Evolutionary conservation across 352 stramenopile species (phyloP).

Genomic region (Globisporangium perplexum): DNA sequence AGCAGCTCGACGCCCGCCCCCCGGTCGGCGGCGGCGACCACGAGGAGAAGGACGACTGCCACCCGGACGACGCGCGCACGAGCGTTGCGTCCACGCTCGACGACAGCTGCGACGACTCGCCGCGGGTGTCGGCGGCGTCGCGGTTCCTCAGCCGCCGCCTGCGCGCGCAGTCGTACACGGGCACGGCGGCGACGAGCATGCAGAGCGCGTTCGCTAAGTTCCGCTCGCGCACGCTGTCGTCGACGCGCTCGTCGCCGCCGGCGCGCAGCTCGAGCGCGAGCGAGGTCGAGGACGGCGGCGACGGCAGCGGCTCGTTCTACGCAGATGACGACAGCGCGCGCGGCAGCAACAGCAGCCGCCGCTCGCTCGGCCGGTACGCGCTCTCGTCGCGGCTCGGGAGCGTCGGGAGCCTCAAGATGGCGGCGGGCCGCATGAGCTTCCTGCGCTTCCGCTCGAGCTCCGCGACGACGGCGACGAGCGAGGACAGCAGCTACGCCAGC

Average conservation of each 20-base stretch:
- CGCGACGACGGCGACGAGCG: constrained; percentile 37
- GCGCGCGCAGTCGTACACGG: constrained; percentile 10
- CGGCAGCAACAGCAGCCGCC: constrained; percentile 9
- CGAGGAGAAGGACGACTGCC: constrained; percentile 6
- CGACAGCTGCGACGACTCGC: constrained; percentile 10
- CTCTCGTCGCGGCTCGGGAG: constrained; percentile 21
- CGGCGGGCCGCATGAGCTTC: constrained; percentile 25
- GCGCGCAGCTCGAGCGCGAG: constrained; percentile 1
- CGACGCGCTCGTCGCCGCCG: constrained; percentile 2
- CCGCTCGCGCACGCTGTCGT: constrained; percentile 13
- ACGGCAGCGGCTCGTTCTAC: constrained; percentile 35
- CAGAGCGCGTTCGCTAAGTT: constrained; percentile 15
- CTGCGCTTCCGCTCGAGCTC: constrained; percentile 47
- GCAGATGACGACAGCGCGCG: background rate
- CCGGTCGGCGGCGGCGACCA: background rate
- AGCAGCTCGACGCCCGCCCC: constrained; percentile 3
- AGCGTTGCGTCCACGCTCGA: constrained; percentile 13
- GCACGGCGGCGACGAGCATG: constrained; percentile 2
- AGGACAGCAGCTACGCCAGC: constrained; percentile 25
- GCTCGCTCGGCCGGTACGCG: constrained; percentile 7
- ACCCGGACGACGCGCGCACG: constrained; percentile 7
- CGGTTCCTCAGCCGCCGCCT: constrained; percentile 4
- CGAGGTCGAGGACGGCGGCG: constrained; percentile 28
- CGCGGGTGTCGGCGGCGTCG: constrained; percentile 1
- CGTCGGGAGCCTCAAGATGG: constrained; percentile 22